Evolutionary conservation across 441 rosid genomes (phyloP).

Genomic region (Jatropha multifida): DNA sequence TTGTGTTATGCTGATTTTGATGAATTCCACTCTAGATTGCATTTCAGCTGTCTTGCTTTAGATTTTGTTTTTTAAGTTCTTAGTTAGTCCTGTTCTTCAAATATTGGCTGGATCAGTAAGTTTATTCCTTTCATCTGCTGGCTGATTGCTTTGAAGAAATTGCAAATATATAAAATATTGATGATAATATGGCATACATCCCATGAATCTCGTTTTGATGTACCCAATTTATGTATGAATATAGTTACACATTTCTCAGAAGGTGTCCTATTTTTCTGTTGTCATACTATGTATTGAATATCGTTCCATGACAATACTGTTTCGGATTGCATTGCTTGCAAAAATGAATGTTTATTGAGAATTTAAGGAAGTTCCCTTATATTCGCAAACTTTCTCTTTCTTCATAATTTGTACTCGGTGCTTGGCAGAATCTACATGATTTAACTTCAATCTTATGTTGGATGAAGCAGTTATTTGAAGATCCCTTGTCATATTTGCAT

Average conservation of each 20-base stretch:
- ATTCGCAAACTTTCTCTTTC: neutral
- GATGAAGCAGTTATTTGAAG: slow-evolving; percentile 63
- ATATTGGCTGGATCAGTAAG: neutral
- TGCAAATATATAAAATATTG: neutral
- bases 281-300: neutral
- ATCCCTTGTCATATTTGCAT: slow-evolving; percentile 62
- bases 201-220: neutral
- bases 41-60: neutral
- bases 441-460: slow-evolving; percentile 23
- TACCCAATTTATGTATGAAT: neutral
- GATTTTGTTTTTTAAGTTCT: neutral
- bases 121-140: neutral
- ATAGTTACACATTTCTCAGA: neutral
- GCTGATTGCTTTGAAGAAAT: neutral
- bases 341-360: neutral
- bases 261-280: neutral
- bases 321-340: neutral
- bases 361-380: neutral
- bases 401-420: neutral
- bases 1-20: neutral
- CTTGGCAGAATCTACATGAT: neutral
- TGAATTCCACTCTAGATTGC: neutral
- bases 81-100: neutral
- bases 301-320: neutral
- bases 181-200: neutral